Percentiles rank a stretch among this genome's conserved stretches.
phyloP scores from a whole-genome alignment of 768 basidiomycete genomes.

The Mycena maculata region DNA sequence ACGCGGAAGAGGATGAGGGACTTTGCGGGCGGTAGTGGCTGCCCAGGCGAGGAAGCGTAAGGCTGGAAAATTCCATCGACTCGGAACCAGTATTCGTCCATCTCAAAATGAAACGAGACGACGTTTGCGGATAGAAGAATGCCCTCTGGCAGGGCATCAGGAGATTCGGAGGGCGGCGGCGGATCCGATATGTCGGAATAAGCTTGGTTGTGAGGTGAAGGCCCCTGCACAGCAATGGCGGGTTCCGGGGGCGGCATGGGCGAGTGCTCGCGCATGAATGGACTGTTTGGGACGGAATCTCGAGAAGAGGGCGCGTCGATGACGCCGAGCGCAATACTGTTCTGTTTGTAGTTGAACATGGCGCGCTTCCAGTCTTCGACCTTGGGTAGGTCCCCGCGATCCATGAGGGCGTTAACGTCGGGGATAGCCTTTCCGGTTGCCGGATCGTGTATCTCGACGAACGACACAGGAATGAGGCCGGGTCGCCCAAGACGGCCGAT shows the following conservation, averaged over 20 bases:
- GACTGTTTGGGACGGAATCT: conserved; percentile 56
- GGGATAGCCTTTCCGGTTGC: conserved; percentile 81
- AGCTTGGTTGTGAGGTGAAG: conserved; percentile 42
- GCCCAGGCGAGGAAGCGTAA: conserved; percentile 68
- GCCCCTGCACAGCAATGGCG: conserved; percentile 39
- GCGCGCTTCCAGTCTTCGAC: conserved; percentile 99
- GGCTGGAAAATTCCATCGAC: conserved; percentile 91
- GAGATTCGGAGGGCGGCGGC: conserved; percentile 54
- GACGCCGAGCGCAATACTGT: conserved; percentile 93
- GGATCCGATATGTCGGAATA: conserved; percentile 39
- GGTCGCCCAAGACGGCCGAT: conserved; percentile 95
- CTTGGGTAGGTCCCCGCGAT: conserved; percentile 88
- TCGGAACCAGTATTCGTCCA: conserved; percentile 98
- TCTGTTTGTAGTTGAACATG: conserved; percentile 95
- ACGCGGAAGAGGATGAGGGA: conserved; percentile 91
- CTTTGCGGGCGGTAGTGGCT: conserved; percentile 70
- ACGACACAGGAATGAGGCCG: conserved; percentile 95
- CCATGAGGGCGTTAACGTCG: conserved; percentile 83
- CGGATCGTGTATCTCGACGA: conserved; percentile 97
- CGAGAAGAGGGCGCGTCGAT: conserved; percentile 71
- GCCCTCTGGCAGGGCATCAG: conserved; percentile 77
- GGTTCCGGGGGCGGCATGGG: conserved; percentile 37
- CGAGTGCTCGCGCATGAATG: conserved; percentile 46
- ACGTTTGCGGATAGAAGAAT: conserved; percentile 89
- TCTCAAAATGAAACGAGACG: conserved; percentile 97